A percentile compares a stretch with the other conserved stretches of the same genome.
These are phyloP conservation scores for Nitzschia palea DNA, from an alignment of 108 stramenopile species.

Conservation along the genomic window DNA sequence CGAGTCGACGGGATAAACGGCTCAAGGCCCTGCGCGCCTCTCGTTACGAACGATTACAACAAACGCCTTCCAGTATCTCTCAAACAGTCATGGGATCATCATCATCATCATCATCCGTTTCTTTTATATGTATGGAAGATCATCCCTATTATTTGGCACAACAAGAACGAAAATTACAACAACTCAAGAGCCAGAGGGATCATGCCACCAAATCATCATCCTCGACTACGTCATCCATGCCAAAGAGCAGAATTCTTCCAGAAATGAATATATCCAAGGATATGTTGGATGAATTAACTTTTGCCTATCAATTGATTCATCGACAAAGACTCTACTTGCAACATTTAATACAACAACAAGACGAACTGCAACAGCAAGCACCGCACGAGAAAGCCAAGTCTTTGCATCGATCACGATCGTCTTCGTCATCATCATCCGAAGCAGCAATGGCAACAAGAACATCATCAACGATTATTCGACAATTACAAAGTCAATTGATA, in stretches of 20 bases:
- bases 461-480: background rate
- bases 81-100: background rate
- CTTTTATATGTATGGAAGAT: background rate
- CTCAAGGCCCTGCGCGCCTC: too few species aligned
- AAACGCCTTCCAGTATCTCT: background rate
- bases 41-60: too few species aligned
- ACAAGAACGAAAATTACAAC: conserved; percentile 8
- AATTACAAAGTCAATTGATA: background rate
- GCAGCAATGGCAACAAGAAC: too few species aligned
- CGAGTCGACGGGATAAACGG: too few species aligned
- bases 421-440: background rate
- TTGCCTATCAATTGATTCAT: conserved; percentile 15
- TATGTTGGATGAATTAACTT: conserved; percentile 2
- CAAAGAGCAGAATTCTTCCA: background rate
- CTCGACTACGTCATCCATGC: background rate
- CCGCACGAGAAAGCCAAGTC: background rate
- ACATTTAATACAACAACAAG: background rate
- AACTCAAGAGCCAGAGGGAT: background rate
- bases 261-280: background rate
- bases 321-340: conserved; percentile 3
- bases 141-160: conserved; percentile 13
- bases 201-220: background rate
- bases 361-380: background rate
- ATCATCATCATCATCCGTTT: background rate
- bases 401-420: background rate